phyloP scores from a whole-genome alignment of 2,329 filamentous ascomycete species.

The Trichoderma harzianum region DNA sequence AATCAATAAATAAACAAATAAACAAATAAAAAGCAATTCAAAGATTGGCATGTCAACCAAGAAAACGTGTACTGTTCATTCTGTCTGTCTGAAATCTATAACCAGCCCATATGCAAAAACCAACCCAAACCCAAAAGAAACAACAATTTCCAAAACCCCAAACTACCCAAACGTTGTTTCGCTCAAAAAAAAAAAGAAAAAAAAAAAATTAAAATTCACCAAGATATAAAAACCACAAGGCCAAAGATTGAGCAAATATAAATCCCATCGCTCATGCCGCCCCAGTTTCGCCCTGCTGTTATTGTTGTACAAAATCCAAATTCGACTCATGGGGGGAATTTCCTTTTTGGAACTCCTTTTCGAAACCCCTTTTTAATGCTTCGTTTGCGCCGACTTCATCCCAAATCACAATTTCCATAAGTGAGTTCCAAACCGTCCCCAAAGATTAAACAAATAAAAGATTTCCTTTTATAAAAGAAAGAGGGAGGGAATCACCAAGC shows the following conservation, averaged over 20 bases:
- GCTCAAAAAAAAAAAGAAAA: neutral
- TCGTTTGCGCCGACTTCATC: neutral
- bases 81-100: neutral
- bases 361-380: neutral
- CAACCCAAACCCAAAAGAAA: neutral
- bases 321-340: neutral
- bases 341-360: neutral
- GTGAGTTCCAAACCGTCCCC: neutral
- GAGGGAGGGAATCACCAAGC: conserved; percentile 18
- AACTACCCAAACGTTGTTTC: neutral
- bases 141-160: neutral
- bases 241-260: too few relatives aligned
- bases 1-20: neutral
- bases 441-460: neutral
- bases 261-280: neutral
- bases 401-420: neutral
- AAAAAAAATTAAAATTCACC: neutral
- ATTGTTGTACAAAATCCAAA: neutral
- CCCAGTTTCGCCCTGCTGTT: neutral
- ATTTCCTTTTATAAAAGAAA: neutral
- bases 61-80: neutral
- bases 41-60: neutral
- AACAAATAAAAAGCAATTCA: neutral
- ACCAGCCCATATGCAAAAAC: neutral
- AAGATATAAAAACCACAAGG: neutral